Evolutionary conservation across 495 filamentous ascomycete genomes (phyloP).

Genomic region (Penicillium bovifimosum): DNA sequence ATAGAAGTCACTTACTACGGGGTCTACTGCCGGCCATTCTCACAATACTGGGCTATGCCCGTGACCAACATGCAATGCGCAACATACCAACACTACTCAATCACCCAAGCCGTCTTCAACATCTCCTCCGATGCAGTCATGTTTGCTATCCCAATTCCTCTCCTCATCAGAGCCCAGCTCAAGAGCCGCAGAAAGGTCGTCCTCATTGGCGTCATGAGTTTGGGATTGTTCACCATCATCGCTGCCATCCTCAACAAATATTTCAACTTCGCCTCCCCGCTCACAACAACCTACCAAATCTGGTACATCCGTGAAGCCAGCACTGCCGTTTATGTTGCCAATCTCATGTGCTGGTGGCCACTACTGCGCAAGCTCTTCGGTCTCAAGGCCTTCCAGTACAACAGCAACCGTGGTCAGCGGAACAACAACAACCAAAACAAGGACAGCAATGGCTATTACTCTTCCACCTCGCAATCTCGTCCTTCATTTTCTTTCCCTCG

Average conservation of each 20-base stretch:
- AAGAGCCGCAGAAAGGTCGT: constrained; percentile 47
- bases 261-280: constrained; percentile 56
- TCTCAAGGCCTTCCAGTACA: constrained; percentile 28
- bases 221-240: constrained; percentile 61
- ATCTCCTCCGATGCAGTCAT: constrained; percentile 60
- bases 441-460: constrained; percentile 7
- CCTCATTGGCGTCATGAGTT: constrained; percentile 43
- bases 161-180: constrained; percentile 51
- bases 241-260: constrained; percentile 60
- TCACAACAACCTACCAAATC: constrained; percentile 44
- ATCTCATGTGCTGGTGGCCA: constrained; percentile 59
- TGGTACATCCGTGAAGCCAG: constrained; percentile 65
- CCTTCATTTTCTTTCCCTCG: constrained; percentile 20
- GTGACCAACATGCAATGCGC: constrained; percentile 31
- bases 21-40: constrained; percentile 60
- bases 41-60: constrained; percentile 55
- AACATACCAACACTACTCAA: constrained; percentile 49
- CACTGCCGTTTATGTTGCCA: constrained; percentile 59
- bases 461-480: constrained; percentile 13
- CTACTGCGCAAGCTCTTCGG: constrained; percentile 50
- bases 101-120: constrained; percentile 62
- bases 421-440: constrained; percentile 16
- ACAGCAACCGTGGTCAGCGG: constrained; percentile 24
- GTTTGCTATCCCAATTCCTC: constrained; percentile 54
- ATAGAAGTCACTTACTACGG: constrained; percentile 59